Percentiles rank a stretch among this genome's conserved stretches.
Conservation (phyloP, 2,329 filamentous ascomycete species). For the Tricladium varicosporioides region DNA sequence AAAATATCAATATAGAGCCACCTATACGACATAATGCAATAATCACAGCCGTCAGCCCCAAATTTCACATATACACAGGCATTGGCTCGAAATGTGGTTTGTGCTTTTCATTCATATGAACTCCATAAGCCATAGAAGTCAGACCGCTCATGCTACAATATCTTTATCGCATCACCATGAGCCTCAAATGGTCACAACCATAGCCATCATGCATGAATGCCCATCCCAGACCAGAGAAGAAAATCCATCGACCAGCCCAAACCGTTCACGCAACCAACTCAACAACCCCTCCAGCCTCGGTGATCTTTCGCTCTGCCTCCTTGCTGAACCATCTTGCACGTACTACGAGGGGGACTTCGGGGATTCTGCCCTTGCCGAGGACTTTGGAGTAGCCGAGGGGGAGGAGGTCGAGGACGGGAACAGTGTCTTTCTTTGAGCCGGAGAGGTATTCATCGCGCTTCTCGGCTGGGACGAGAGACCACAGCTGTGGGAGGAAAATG, state of each 20-base stretch:
- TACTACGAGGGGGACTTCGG: constrained; percentile 89
- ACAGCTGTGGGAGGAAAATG: constrained; percentile 60
- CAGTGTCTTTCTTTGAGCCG: constrained; percentile 80
- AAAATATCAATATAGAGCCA: constrained; percentile 20
- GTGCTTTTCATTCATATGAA: constrained; percentile 22
- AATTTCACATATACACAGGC: constrained; percentile 7
- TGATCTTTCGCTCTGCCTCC: constrained; percentile 98
- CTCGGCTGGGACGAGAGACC: constrained; percentile 91
- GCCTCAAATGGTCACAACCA: background rate
- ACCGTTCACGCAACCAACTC: constrained; percentile 82
- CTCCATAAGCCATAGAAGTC: constrained; percentile 21
- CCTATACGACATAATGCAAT: constrained; percentile 5
- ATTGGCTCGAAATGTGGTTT: constrained; percentile 7
- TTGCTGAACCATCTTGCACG: constrained; percentile 93
- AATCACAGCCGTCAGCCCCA: constrained; percentile 11
- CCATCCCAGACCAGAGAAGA: constrained; percentile 17
- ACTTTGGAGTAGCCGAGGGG: constrained; percentile 98
- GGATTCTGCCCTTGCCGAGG: constrained; percentile 95
- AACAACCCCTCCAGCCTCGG: constrained; percentile 91
- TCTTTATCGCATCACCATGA: background rate
- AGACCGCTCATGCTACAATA: constrained; percentile 7
- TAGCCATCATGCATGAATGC: constrained; percentile 6
- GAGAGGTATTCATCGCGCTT: constrained; percentile 88
- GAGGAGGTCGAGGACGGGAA: constrained; percentile 96
- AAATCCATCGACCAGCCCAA: background rate